These are phyloP conservation scores for Chenopodium quinoa DNA, from an alignment of 148 eudicot species.

Conservation along the genomic window DNA sequence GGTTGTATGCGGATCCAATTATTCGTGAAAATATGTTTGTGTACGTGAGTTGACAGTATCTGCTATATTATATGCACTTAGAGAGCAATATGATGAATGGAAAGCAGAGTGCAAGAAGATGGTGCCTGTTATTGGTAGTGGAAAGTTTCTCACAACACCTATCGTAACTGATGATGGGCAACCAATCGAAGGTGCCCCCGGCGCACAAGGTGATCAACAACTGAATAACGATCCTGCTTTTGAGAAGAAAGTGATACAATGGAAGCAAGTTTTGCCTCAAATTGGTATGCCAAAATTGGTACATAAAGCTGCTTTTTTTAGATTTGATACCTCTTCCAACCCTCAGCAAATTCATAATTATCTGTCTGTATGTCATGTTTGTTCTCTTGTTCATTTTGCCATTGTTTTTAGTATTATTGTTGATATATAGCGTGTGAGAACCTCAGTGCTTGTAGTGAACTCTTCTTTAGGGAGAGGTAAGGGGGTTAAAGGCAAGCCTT, in stretches of 20 bases:
- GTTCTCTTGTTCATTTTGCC: background rate
- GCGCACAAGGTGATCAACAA: conserved; percentile 24
- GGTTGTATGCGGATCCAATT: background rate
- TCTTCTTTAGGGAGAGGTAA: background rate
- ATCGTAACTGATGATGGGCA: conserved; percentile 66
- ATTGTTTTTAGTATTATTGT: too few relatives aligned
- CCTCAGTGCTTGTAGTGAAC: background rate
- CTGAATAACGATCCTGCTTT: conserved; percentile 27
- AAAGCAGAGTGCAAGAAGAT: conserved; percentile 79
- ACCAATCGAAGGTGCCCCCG: conserved; percentile 41
- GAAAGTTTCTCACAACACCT: conserved; percentile 62
- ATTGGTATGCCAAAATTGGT: conserved; percentile 60
- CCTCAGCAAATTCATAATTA: background rate
- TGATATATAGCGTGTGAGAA: background rate
- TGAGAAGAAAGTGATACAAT: conserved; percentile 62
- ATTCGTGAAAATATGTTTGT: background rate
- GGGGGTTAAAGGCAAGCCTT: background rate
- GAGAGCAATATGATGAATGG: conserved; percentile 84
- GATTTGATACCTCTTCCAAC: background rate
- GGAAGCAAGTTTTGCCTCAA: conserved; percentile 87
- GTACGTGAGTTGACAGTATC: conserved; percentile 21
- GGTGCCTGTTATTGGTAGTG: conserved; percentile 75
- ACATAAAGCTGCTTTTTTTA: conserved; percentile 12
- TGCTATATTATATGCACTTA: conserved; percentile 33
- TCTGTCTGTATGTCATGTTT: background rate